Percentiles rank a stretch among this genome's conserved stretches.
Evolutionary conservation across 768 basidiomycete species (phyloP).

Genomic region (Crucibulum laeve): DNA sequence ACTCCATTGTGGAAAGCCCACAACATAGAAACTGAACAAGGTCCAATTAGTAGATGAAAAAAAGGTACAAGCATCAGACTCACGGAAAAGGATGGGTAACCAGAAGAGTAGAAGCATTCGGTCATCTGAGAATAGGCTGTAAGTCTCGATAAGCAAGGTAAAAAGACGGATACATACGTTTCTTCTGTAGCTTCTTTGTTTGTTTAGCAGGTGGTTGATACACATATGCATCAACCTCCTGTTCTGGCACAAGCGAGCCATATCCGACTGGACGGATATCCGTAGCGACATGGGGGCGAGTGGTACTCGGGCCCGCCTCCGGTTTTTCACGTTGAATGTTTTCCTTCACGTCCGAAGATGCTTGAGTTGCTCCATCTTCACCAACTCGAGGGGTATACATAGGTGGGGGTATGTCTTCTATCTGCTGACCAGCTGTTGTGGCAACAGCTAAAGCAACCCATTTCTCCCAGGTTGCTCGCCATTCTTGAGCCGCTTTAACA

Average conservation of each 20-base stretch:
- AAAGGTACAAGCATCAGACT: conserved; percentile 19
- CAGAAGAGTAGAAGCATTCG: conserved; percentile 84
- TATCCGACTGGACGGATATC: conserved; percentile 42
- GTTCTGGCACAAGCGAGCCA: conserved; percentile 47
- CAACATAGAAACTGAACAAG: conserved; percentile 47
- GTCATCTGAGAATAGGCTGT: too few relatives aligned
- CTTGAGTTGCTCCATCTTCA: conserved; percentile 12
- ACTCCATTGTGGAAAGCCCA: conserved; percentile 57
- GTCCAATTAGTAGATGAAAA: conserved; percentile 2
- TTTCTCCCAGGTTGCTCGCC: conserved; percentile 72
- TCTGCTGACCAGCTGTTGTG: conserved; percentile 37
- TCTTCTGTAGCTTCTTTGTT: conserved; percentile 51
- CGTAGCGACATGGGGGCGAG: conserved; percentile 16
- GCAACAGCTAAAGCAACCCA: conserved; percentile 58
- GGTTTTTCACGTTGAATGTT: conserved; percentile 9
- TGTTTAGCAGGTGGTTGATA: conserved; percentile 53
- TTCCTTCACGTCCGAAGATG: background rate
- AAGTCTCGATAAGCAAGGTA: too few relatives aligned
- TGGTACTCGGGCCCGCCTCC: conserved; percentile 12
- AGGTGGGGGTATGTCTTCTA: conserved; percentile 61
- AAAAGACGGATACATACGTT: conserved; percentile 47
- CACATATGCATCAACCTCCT: conserved; percentile 65
- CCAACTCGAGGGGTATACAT: conserved; percentile 66
- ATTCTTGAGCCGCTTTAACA: conserved; percentile 53
- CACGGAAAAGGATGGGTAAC: conserved; percentile 79